These are phyloP conservation scores for Boletus reticuloceps DNA, from an alignment of 768 basidiomycete genomes.

Conservation along the genomic window DNA sequence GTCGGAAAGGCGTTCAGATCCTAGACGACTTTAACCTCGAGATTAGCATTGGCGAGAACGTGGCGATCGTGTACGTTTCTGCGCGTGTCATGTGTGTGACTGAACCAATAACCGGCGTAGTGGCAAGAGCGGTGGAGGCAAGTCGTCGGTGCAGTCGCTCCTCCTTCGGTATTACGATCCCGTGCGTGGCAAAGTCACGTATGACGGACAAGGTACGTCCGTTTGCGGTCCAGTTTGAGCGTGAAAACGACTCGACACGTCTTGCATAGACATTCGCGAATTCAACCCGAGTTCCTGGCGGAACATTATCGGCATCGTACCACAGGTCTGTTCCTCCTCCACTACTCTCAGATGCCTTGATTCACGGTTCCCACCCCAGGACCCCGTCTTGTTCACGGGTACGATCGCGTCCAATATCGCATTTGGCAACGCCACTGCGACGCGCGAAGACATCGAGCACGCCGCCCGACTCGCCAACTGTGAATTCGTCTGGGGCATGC, in stretches of 20 bases:
- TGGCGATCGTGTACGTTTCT: conserved; percentile 83
- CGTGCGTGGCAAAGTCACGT: conserved; percentile 75
- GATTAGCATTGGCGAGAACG: conserved; percentile 79
- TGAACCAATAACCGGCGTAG: conserved; percentile 35
- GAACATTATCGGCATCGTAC: conserved; percentile 86
- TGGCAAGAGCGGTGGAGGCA: conserved; percentile 91
- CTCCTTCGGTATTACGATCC: conserved; percentile 90
- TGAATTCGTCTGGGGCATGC: conserved; percentile 94
- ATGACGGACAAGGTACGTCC: conserved; percentile 74
- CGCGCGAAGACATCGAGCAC: conserved; percentile 79
- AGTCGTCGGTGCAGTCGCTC: conserved; percentile 87
- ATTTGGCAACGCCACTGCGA: conserved; percentile 74
- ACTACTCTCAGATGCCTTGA: too few species aligned
- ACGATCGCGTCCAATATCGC: conserved; percentile 96
- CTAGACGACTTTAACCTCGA: conserved; percentile 81
- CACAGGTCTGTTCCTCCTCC: conserved; percentile 48
- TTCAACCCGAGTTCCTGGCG: conserved; percentile 88
- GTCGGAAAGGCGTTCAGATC: conserved; percentile 75
- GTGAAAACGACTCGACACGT: conserved; percentile 11
- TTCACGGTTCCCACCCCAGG: conserved; percentile 29
- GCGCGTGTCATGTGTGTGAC: not conserved
- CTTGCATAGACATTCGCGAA: conserved; percentile 66
- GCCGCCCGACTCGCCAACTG: conserved; percentile 93
- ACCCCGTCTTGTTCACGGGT: conserved; percentile 86
- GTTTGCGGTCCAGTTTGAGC: not conserved